Evolutionary conservation across 192 early-diverging fungal genomes (phyloP), one percentile per base, ranked within the genome.

Genomic region (Lobosporangium transversale): DNA sequence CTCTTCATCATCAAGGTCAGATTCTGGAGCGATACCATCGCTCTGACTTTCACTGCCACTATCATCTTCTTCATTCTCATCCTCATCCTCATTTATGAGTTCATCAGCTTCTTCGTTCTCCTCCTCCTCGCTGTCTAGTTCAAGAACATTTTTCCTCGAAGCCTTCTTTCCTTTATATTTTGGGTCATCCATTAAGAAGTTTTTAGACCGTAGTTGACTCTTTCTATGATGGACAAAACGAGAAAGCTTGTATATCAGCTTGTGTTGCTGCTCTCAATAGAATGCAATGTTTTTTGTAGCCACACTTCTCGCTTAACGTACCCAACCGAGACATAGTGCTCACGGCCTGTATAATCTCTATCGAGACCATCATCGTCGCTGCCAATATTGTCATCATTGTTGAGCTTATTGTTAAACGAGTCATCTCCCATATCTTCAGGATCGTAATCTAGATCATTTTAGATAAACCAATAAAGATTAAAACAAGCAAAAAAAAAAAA

Each of bases 361-460:
- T 68, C 84, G 20, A 62, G 61, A 11, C 64, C 74, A 17, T 86
- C 86, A 2, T 70, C 81, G 7, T 81, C 85, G 18, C 82, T 81
- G 27, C 81, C 88, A 18, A 81, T 68, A 42, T 79, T 80, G n/a
- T 81, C 80, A 12, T 81, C 70, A 30, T 78, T 83, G 21, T 83
- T 73, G n/a, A 71, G 84, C 54, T 81, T 74, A 48, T 60, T 62
- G 17, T 78, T 62, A 30, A 80, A 58, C n/a, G 75, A 66, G 40
- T 79, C 74, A 5, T 81, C 90, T 15, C 82, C 90, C 45, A 86
- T 79, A 70, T 90, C 83, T 50, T 92, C 92, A 30, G 90, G 89
- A 76, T 92, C 92, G 53, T 83, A 87, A 58, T 93, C 91, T 89
- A 79, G 15, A n/a, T n/a, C n/a, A n/a, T n/a, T n/a, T n/a, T n/a